Evolutionary conservation across 495 filamentous ascomycete genomes (phyloP).

Genomic region (Xylaria nigripes): DNA sequence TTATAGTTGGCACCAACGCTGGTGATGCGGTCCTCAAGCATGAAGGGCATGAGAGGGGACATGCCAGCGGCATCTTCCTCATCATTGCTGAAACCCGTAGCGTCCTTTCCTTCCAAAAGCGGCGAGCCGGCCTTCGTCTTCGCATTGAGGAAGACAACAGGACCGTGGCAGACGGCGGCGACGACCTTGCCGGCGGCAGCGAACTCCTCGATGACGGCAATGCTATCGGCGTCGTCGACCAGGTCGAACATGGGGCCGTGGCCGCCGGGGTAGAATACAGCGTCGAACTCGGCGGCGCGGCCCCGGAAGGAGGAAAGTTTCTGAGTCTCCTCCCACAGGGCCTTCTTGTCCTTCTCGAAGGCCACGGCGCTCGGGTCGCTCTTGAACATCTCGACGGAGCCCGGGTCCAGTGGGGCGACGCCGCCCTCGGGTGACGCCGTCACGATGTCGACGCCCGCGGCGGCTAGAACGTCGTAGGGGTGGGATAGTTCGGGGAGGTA

Average conservation of each 20-base stretch:
- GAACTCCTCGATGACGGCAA: slow-evolving; percentile 54
- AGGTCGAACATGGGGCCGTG: slow-evolving; percentile 79
- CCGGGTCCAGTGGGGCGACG: slow-evolving; percentile 56
- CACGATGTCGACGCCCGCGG: slow-evolving; percentile 45
- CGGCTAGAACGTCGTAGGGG: slow-evolving; percentile 50
- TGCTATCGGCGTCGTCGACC: slow-evolving; percentile 39
- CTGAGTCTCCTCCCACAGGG: slow-evolving; percentile 56
- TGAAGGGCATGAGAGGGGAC: slow-evolving; percentile 50
- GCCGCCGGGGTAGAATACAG: slow-evolving; percentile 66
- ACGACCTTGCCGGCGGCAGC: slow-evolving; percentile 52
- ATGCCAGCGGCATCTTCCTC: slow-evolving; percentile 54
- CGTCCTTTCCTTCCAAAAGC: slow-evolving; percentile 46
- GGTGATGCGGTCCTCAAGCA: slow-evolving; percentile 52
- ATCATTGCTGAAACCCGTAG: slow-evolving; percentile 60
- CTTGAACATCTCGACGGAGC: slow-evolving; percentile 53
- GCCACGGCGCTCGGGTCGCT: slow-evolving; percentile 41
- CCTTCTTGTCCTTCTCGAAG: slow-evolving; percentile 47
- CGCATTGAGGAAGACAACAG: slow-evolving; percentile 52
- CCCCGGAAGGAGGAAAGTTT: slow-evolving; percentile 45
- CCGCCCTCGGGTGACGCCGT: slow-evolving; percentile 64
- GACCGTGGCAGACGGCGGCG: slow-evolving; percentile 62
- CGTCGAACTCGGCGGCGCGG: slow-evolving; percentile 53
- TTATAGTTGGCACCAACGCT: slow-evolving; percentile 44
- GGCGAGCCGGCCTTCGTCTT: slow-evolving; percentile 39
- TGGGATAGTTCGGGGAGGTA: slow-evolving; percentile 67